A percentile compares a stretch with the other conserved stretches of the same genome.
Evolutionary conservation across 352 stramenopile genomes (phyloP).

Genomic region (Thalassiosira delicatula): DNA sequence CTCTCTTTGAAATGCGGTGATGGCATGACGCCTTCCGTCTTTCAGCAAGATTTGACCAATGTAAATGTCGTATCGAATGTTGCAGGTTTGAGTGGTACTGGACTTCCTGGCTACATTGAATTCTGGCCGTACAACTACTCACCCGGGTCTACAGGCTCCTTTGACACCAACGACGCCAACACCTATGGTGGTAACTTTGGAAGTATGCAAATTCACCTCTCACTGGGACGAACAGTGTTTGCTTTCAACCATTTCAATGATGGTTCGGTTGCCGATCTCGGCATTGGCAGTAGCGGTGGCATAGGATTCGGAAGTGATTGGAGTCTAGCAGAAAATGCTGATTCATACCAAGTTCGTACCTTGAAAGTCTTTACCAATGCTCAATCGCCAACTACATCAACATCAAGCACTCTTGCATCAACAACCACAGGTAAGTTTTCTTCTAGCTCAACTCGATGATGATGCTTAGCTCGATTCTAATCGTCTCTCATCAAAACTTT

Average conservation of each 20-base stretch:
- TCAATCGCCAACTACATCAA: too few species aligned
- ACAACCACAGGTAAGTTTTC: too few species aligned
- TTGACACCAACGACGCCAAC: background rate
- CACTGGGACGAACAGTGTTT: background rate
- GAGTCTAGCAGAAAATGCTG: background rate
- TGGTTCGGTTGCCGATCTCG: background rate
- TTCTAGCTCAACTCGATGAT: too few species aligned
- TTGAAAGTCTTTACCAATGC: background rate
- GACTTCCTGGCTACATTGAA: background rate
- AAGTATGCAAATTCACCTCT: background rate
- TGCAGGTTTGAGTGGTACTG: background rate
- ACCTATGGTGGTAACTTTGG: background rate
- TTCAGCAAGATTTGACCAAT: background rate
- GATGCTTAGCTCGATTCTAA: too few species aligned
- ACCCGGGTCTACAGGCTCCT: background rate
- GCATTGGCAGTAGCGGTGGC: background rate
- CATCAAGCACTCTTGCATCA: too few species aligned
- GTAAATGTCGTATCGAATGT: background rate
- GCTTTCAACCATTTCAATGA: background rate
- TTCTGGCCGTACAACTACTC: slow-evolving; percentile 1
- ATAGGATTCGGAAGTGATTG: background rate
- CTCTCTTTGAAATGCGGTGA: too few species aligned
- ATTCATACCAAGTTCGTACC: background rate
- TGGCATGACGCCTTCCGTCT: background rate
- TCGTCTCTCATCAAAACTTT: too few species aligned